Base-by-base conservation (phyloP, 371 early-diverging fungal genomes). In the Rhizopus delemar region DNA sequence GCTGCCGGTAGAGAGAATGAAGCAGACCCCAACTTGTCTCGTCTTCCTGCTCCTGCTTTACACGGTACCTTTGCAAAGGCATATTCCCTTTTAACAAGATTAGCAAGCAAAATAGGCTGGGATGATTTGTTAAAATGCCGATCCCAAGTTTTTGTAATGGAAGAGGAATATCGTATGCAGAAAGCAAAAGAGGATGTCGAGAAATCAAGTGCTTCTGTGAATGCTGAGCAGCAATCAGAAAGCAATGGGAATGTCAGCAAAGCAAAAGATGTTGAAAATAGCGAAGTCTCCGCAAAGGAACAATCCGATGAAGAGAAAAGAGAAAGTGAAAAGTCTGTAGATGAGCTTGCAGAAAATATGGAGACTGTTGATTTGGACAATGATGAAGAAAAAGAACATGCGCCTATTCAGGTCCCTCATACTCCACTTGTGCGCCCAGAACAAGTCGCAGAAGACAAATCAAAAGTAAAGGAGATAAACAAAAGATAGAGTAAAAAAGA, bases 101-200 rank as follows among this genome's bases (percentile, higher is more conserved):
- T 97, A 15, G 92, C 90, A 28, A 77, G 86, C 39, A 85, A 86
- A 45, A 87, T 93, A 60, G 97, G 97, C 5, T 97, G 98, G 98
- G 97, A 97, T 60, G 95, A 95, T 67, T 74, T 97, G 46, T 78
- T 97, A 50, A 79, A 82, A 53, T 88, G 86, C 54, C 83, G 98
- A 45, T 92, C 94, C 8, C 69, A 77, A 45, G 94, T 91, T 9
- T 97, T 97, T 78, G 96, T 97, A 7, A 97, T 97, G 98, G 98
- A 97, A 59, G 98, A 97, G 59, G 98, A 97, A 69, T 97, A 97
- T 66, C 78, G 94, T 38, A 81, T 85, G 70, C 86, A 86, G 48
- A 88, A 87, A 61, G 82, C 83, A 45, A 80, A 80, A 22, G 87
- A 89, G 35, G 87, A 86, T 43, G 76, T 78, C 48, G 71, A 71